Conservation (phyloP, 73 alveolate species). For the Blepharisma japonicum region DNA sequence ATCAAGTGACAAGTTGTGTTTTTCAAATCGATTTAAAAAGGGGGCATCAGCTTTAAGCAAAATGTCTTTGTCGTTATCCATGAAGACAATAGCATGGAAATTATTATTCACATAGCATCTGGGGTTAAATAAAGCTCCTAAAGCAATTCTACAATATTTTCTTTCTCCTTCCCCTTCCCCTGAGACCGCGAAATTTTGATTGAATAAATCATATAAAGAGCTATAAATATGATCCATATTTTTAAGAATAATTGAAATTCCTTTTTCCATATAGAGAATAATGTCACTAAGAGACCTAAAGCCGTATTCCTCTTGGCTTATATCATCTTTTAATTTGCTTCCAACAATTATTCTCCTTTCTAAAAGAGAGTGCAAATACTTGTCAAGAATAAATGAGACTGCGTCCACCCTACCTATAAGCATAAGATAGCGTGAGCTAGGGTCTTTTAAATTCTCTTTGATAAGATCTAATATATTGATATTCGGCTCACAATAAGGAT, state of each 20-base stretch:
- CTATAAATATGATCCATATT: constrained; percentile 31
- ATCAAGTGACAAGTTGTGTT: constrained; percentile 12
- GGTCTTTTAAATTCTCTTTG: not conserved
- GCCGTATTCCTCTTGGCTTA: not conserved
- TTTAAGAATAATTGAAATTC: constrained; percentile 13
- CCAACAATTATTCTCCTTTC: constrained; percentile 7
- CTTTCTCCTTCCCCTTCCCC: not conserved
- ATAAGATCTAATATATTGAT: not conserved
- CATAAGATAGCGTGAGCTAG: constrained; percentile 14
- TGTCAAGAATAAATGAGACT: constrained; percentile 1
- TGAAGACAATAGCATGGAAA: constrained; percentile 5
- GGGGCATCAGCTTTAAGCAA: constrained; percentile 27
- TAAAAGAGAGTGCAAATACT: not conserved
- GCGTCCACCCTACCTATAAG: not conserved
- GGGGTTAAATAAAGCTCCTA: constrained; percentile 29
- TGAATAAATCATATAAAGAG: constrained; percentile 29
- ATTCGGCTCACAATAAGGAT: not conserved
- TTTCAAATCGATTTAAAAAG: constrained; percentile 29
- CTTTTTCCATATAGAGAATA: constrained; percentile 28
- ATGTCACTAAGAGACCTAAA: not conserved
- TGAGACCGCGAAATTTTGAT: constrained; percentile 10
- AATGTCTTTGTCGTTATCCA: constrained; percentile 18
- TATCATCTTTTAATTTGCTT: constrained; percentile 14
- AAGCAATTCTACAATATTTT: constrained; percentile 27
- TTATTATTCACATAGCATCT: constrained; percentile 20